A percentile compares a stretch with the other conserved stretches of the same genome.
Conservation (phyloP, 176 grass and related monocot species). For the Zizania latifolia region DNA sequence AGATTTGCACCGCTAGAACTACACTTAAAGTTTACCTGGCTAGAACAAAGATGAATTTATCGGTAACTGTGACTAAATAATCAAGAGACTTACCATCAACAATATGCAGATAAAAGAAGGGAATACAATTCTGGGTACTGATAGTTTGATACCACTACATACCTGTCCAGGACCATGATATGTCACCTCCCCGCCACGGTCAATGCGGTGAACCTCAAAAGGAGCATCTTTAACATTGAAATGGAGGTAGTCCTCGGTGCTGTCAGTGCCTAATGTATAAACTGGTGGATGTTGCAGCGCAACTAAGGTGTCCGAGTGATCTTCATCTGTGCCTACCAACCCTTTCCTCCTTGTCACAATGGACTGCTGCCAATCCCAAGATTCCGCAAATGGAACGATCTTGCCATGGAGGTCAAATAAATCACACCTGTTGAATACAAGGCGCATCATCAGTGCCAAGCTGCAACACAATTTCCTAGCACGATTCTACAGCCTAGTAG, state of each 20-base stretch:
- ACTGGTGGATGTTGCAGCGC: constrained; percentile 64
- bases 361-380: constrained; percentile 64
- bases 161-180: constrained; percentile 97
- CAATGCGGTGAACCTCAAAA: constrained; percentile 50
- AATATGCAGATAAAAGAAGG: neutral
- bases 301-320: constrained; percentile 49
- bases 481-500: neutral
- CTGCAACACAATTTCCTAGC: neutral
- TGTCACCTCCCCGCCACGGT: constrained; percentile 80
- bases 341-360: constrained; percentile 47
- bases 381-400: constrained; percentile 32
- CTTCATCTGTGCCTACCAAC: constrained; percentile 34
- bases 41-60: neutral
- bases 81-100: neutral
- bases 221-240: constrained; percentile 63
- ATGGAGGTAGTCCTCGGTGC: constrained; percentile 45
- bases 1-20: neutral
- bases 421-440: constrained; percentile 23
- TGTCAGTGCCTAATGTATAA: constrained; percentile 59
- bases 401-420: constrained; percentile 32
- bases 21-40: neutral
- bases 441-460: neutral
- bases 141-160: neutral
- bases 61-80: neutral
- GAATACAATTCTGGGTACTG: neutral